A percentile compares a stretch with the other conserved stretches of the same genome.
Evolutionary conservation across 345 rosid species (phyloP).

Genomic region (Eucalyptus rudis): DNA sequence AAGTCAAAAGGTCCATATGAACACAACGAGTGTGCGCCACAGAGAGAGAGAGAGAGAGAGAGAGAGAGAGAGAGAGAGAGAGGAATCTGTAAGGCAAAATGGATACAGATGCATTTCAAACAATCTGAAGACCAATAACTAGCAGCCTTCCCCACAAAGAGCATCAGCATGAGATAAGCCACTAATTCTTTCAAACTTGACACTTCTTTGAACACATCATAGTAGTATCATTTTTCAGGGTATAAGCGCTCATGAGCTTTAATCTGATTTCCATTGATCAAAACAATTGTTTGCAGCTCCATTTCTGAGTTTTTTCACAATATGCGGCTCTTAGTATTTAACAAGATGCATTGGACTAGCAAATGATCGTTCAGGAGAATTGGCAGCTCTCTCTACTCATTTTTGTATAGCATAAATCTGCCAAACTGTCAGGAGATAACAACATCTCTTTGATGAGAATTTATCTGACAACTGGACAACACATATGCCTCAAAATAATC

Average conservation of each 20-base stretch:
- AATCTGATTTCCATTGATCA: neutral
- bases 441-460: neutral
- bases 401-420: neutral
- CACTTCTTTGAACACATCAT: neutral
- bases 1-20: neutral
- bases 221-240: neutral
- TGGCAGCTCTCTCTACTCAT: neutral
- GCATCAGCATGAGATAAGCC: neutral
- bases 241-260: neutral
- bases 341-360: neutral
- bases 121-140: neutral
- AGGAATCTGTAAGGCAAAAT: neutral
- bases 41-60: neutral
- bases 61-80: neutral
- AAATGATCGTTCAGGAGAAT: neutral
- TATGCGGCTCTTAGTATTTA: neutral
- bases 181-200: neutral
- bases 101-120: neutral
- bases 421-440: neutral
- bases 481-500: neutral
- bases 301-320: neutral
- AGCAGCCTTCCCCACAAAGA: neutral
- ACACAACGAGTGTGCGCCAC: accelerated
- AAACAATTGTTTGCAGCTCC: neutral
- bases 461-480: neutral